Evolutionary conservation across 345 rosid species (phyloP).

Genomic region (Rhodamnia rubescens): DNA sequence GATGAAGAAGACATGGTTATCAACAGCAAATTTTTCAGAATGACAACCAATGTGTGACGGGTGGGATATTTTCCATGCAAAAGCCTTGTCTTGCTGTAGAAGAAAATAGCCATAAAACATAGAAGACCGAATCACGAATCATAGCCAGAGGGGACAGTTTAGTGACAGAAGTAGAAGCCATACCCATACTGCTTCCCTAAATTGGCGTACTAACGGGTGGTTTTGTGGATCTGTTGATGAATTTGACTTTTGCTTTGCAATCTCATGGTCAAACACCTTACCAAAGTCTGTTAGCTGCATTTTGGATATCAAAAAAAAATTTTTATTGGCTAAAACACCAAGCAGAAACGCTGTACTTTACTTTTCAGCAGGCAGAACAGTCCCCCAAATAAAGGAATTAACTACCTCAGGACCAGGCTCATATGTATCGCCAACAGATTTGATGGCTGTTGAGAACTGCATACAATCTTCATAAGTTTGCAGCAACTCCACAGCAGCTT

Average conservation of each 20-base stretch:
- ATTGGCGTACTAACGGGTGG: slow-evolving; percentile 51
- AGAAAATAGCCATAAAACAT: not conserved
- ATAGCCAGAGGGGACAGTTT: not conserved
- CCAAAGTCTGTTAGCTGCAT: slow-evolving; percentile 68
- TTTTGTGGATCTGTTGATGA: slow-evolving; percentile 31
- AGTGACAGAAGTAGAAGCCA: slow-evolving; percentile 1
- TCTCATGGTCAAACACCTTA: slow-evolving; percentile 53
- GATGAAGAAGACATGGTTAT: not conserved
- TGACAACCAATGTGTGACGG: not conserved
- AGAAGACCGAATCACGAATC: not conserved
- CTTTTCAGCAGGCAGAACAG: not conserved
- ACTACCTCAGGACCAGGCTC: slow-evolving; percentile 52
- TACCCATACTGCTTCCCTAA: slow-evolving; percentile 84
- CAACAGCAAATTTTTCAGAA: not conserved
- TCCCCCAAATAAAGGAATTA: not conserved
- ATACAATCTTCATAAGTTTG: slow-evolving; percentile 38
- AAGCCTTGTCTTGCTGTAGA: not conserved
- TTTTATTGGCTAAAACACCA: not conserved
- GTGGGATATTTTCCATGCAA: not conserved
- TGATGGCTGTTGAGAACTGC: slow-evolving; percentile 39
- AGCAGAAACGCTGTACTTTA: not conserved
- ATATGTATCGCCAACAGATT: slow-evolving; percentile 48
- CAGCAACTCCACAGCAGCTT: slow-evolving; percentile 46
- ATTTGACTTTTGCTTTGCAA: slow-evolving; percentile 33
- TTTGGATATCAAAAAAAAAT: slow-evolving; percentile 5